phyloP scores from a whole-genome alignment of 352 stramenopile genomes.

The Globisporangium paddicum region DNA sequence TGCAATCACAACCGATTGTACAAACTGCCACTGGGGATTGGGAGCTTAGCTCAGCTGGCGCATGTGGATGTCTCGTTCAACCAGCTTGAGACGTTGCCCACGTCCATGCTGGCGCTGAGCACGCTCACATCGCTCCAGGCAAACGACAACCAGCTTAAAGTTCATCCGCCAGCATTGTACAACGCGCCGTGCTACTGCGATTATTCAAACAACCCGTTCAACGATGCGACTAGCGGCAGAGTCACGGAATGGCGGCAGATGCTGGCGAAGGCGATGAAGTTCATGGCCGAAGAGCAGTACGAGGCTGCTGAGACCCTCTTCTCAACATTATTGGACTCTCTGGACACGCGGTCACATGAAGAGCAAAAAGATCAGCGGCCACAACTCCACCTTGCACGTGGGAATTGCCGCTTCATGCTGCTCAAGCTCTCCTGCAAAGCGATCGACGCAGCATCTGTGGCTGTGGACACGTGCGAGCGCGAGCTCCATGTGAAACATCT shows the following conservation, averaged over 20 bases:
- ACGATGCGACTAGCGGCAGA: neutral
- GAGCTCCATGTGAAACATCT: constrained; percentile 14
- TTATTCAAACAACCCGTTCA: constrained; percentile 67
- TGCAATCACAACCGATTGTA: constrained; percentile 36
- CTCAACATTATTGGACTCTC: constrained; percentile 19
- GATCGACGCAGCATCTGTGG: constrained; percentile 17
- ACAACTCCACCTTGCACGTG: constrained; percentile 33
- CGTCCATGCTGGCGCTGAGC: constrained; percentile 36
- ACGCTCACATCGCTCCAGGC: constrained; percentile 36
- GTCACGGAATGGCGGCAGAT: neutral
- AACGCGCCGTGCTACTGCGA: constrained; percentile 35
- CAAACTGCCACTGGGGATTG: constrained; percentile 29
- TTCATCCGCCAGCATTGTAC: constrained; percentile 22
- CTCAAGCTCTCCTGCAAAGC: constrained; percentile 12
- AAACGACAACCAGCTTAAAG: constrained; percentile 40
- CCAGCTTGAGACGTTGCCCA: constrained; percentile 33
- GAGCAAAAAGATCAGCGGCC: constrained; percentile 18
- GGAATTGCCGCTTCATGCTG: constrained; percentile 42
- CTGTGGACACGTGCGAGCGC: constrained; percentile 18
- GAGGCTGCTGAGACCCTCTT: constrained; percentile 23
- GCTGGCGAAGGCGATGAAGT: constrained; percentile 19
- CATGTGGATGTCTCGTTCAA: constrained; percentile 50
- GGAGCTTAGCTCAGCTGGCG: constrained; percentile 26
- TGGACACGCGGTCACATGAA: constrained; percentile 16
- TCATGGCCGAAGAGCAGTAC: constrained; percentile 27